Percentiles rank a stretch among this genome's conserved stretches.
phyloP scores from a whole-genome alignment of 2,329 filamentous ascomycete genomes.

The Colletotrichum viniferum region DNA sequence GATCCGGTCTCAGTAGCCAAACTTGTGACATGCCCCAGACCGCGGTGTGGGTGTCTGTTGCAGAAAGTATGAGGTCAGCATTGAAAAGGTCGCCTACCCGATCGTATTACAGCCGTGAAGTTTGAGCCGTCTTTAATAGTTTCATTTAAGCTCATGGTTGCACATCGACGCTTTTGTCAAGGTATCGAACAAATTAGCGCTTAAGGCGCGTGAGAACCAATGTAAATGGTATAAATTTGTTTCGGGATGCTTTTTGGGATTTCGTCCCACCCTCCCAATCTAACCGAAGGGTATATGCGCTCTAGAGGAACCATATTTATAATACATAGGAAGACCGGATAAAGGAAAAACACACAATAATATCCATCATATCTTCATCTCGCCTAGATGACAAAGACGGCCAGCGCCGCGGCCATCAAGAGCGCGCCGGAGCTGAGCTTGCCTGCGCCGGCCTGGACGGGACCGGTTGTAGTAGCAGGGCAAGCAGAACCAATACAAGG shows the following conservation, averaged over 20 bases:
- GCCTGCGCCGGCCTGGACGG: conserved; percentile 5
- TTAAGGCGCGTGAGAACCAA: neutral
- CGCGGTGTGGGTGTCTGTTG: neutral
- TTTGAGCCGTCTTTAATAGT: no score
- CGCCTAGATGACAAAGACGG: neutral
- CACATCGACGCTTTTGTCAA: no score
- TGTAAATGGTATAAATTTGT: neutral
- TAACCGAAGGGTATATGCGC: conserved; percentile 13
- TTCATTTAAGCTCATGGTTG: no score
- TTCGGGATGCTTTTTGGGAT: neutral
- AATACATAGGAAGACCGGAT: neutral
- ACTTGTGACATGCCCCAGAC: neutral
- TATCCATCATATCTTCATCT: neutral
- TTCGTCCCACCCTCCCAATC: neutral
- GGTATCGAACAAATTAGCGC: neutral
- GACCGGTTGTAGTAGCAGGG: conserved; percentile 13
- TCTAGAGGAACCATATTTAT: neutral
- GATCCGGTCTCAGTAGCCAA: neutral
- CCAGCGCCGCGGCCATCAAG: neutral
- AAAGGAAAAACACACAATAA: neutral
- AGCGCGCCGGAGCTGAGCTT: neutral
- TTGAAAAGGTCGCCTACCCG: no score
- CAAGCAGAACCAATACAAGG: conserved; percentile 10
- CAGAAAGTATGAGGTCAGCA: no score
- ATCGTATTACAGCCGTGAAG: no score